Evolutionary conservation across 768 basidiomycete genomes (phyloP).

Genomic region (Naganishia kalamii): DNA sequence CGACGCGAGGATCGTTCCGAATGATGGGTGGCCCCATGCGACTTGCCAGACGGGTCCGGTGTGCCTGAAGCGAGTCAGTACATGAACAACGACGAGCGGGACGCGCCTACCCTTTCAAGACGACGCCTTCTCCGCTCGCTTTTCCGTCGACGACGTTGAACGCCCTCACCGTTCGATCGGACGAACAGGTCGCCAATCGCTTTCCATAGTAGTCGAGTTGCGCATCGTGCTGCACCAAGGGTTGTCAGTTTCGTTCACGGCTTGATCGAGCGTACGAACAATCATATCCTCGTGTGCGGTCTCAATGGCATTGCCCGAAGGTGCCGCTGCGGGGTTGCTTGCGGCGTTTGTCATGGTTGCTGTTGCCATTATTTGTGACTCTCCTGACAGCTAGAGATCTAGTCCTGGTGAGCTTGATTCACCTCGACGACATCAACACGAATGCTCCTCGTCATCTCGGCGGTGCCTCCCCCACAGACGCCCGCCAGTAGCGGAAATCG

Average conservation of each 20-base stretch:
- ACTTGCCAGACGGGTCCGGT: conserved; percentile 98
- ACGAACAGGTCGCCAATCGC: conserved; percentile 91
- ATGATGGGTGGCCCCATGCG: conserved; percentile 97
- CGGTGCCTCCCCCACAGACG: too few relatives aligned
- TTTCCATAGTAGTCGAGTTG: conserved; percentile 97
- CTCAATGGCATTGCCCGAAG: conserved; percentile 63
- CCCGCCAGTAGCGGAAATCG: too few relatives aligned
- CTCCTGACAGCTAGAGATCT: too few relatives aligned
- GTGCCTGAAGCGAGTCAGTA: conserved; percentile 56
- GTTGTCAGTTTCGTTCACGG: too few relatives aligned
- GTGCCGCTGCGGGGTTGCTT: conserved; percentile 13
- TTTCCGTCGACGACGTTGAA: conserved; percentile 92
- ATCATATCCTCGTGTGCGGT: conserved; percentile 99
- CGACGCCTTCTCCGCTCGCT: conserved; percentile 43
- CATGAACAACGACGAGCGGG: background rate
- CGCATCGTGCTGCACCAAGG: conserved; percentile 74
- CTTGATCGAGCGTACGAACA: conserved; percentile 55
- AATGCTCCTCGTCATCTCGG: too few relatives aligned
- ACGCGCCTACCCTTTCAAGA: conserved; percentile 45
- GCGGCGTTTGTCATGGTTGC: conserved; percentile 9
- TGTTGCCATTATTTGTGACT: background rate
- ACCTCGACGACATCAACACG: too few relatives aligned
- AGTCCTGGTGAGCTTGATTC: too few relatives aligned
- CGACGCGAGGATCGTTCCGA: conserved; percentile 91
- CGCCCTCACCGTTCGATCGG: conserved; percentile 87